Percentiles rank a stretch among this genome's conserved stretches.
Conservation (phyloP, 1,284 basidiomycete genomes). For the Naganishia cerealis region DNA sequence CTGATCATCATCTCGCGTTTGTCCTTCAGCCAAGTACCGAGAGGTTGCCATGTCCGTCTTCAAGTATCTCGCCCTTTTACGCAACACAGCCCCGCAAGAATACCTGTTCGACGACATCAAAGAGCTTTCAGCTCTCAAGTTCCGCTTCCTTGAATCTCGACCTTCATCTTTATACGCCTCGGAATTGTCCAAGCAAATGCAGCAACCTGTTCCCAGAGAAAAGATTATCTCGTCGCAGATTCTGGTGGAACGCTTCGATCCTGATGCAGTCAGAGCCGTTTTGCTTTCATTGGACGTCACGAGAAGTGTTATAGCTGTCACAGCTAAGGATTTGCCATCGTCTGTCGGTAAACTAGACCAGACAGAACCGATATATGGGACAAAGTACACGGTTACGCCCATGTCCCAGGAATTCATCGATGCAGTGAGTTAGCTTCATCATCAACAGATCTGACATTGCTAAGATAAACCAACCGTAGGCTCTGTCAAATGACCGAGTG, state of each 20-base stretch:
- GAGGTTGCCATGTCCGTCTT: constrained; percentile 73
- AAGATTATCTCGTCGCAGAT: constrained; percentile 72
- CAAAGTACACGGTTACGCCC: constrained; percentile 70
- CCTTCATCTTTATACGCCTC: constrained; percentile 78
- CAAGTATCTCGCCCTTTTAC: constrained; percentile 88
- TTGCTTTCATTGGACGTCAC: constrained; percentile 67
- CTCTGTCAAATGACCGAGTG: constrained; percentile 65
- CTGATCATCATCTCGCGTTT: neutral
- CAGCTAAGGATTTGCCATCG: constrained; percentile 61
- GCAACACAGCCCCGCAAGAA: constrained; percentile 65
- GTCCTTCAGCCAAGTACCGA: constrained; percentile 67
- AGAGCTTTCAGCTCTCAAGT: constrained; percentile 71
- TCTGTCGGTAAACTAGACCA: constrained; percentile 63
- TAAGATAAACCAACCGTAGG: constrained; percentile 55
- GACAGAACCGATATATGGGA: constrained; percentile 81
- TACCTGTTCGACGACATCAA: constrained; percentile 79
- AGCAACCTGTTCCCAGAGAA: constrained; percentile 66
- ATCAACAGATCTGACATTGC: neutral
- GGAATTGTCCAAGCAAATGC: constrained; percentile 73
- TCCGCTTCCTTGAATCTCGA: constrained; percentile 84
- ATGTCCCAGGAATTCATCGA: constrained; percentile 67
- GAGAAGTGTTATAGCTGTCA: constrained; percentile 55
- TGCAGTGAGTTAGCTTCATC: constrained; percentile 24
- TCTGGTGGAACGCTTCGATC: constrained; percentile 75
- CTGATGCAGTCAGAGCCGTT: constrained; percentile 64